These are phyloP conservation scores for Arthrobotrys entomopaga DNA, from an alignment of 2,329 filamentous ascomycete species.

Conservation along the genomic window DNA sequence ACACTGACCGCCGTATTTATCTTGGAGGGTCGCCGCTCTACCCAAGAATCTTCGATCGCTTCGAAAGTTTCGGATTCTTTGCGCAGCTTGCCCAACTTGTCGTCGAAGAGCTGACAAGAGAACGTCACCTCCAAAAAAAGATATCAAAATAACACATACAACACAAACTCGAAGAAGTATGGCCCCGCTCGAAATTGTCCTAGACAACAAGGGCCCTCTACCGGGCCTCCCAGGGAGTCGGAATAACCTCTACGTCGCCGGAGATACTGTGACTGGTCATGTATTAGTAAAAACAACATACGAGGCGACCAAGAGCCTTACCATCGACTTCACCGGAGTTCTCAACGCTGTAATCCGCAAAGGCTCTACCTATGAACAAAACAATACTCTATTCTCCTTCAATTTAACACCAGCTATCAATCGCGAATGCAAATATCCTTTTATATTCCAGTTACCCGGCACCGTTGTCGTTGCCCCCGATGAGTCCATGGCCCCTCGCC, in stretches of 20 bases:
- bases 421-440: conserved; percentile 23
- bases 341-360: conserved; percentile 23
- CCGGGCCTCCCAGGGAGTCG: conserved; percentile 38
- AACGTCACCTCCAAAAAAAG: neutral
- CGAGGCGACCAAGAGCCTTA: conserved; percentile 35
- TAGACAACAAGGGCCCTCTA: conserved; percentile 32
- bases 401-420: conserved; percentile 16
- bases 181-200: conserved; percentile 36
- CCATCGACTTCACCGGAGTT: conserved; percentile 37
- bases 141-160: conserved; percentile 20
- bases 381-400: conserved; percentile 43
- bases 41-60: neutral
- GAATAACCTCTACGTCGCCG: conserved; percentile 40
- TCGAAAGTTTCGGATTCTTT: neutral
- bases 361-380: conserved; percentile 19
- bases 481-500: conserved; percentile 35
- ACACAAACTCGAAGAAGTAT: conserved; percentile 14
- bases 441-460: conserved; percentile 34
- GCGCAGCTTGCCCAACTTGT: neutral
- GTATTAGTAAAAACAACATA: conserved; percentile 24
- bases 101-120: neutral
- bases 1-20: conserved; percentile 27
- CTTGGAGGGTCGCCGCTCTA: neutral
- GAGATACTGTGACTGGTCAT: conserved; percentile 45
- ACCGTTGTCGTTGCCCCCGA: conserved; percentile 41